A percentile compares a stretch with the other conserved stretches of the same genome.
Conservation (phyloP, 768 basidiomycete genomes). For the Tubosaeta sp. region DNA sequence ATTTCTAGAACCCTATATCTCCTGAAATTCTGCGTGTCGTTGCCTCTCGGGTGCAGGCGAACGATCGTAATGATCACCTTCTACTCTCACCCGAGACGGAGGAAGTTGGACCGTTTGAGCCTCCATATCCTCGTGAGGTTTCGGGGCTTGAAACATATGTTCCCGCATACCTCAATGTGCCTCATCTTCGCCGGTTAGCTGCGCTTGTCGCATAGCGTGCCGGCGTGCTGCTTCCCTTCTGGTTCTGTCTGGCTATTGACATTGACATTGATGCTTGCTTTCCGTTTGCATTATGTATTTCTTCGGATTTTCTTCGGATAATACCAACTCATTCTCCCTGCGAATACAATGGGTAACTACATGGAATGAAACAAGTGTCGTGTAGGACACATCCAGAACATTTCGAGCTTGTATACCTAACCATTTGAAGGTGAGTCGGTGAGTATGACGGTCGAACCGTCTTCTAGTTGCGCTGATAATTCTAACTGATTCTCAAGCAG, state of each 20-base stretch:
- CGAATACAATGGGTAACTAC: not conserved
- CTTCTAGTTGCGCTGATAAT: slow-evolving; percentile 49
- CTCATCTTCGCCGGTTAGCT: slow-evolving; percentile 82
- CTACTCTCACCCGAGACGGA: slow-evolving; percentile 95
- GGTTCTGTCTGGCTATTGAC: not conserved
- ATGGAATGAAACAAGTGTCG: not conserved
- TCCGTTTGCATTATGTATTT: slow-evolving; percentile 20
- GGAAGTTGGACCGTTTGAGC: slow-evolving; percentile 93
- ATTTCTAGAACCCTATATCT: slow-evolving; percentile 82
- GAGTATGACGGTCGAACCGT: slow-evolving; percentile 38
- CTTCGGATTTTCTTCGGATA: slow-evolving; percentile 10
- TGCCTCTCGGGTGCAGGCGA: slow-evolving; percentile 90
- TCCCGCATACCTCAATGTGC: slow-evolving; percentile 86
- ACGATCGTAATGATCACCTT: slow-evolving; percentile 95
- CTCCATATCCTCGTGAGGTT: slow-evolving; percentile 91
- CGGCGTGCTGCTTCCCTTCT: slow-evolving; percentile 1
- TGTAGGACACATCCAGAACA: not conserved
- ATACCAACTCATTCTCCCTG: slow-evolving; percentile 9
- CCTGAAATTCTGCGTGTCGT: slow-evolving; percentile 97
- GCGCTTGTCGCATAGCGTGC: slow-evolving; percentile 68
- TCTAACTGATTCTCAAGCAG: slow-evolving; percentile 45
- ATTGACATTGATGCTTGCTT: slow-evolving; percentile 6
- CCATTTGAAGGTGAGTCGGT: slow-evolving; percentile 1
- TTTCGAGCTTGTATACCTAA: not conserved
- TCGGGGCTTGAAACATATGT: slow-evolving; percentile 96